Base-by-base conservation (phyloP, 345 rosid species). In the Atalantia buxifolia region DNA sequence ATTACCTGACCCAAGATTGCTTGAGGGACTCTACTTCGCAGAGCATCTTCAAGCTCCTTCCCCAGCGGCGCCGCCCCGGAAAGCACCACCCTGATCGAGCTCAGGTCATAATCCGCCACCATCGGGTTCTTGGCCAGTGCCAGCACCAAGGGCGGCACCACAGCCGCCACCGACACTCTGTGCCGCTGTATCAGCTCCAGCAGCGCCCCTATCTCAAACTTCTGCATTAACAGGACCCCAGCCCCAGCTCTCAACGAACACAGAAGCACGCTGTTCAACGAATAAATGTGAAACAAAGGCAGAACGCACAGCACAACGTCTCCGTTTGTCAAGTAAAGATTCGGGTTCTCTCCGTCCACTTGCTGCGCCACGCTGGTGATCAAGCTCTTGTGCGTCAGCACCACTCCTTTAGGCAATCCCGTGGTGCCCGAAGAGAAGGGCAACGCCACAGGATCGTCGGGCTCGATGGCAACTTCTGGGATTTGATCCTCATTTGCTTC, bases 61-160 rank as follows among this genome's bases (percentile, higher is more conserved):
- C 97, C 98, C 27, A 95, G 86, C 33, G 99, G 99, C 4, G 99
- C 98, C 0, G 99, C 99, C 69, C 99, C 99, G 0, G 99, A 95
- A 12, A 92, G 91, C 81, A 95, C 92, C 80, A 91, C 67, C 76
- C 97, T 79, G 6, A 93, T 88, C 9, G 98, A 92, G 50, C 88
- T 84, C 24, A 95, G 88, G 69, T 95, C 97, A 74, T 66, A 92
- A 22, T 86, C 81, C 30, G 80, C 92, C 53, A 90, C 97, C 69
- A 87, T 38, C 1, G 97, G 91, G 66, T 89, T 92, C 87, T 93
- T 93, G 2, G 98, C 97, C 3, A 93, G 75, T 9, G 97, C 93
- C 71, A 95, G 79, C 27, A 95, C 98, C 35, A 93, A 78, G 16
- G 99, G 99, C 5, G 99, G 99, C 69, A 95, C 97, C 79, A 95